These are phyloP conservation scores for Syzygium grande DNA, from an alignment of 345 rosid genomes.

Conservation along the genomic window DNA sequence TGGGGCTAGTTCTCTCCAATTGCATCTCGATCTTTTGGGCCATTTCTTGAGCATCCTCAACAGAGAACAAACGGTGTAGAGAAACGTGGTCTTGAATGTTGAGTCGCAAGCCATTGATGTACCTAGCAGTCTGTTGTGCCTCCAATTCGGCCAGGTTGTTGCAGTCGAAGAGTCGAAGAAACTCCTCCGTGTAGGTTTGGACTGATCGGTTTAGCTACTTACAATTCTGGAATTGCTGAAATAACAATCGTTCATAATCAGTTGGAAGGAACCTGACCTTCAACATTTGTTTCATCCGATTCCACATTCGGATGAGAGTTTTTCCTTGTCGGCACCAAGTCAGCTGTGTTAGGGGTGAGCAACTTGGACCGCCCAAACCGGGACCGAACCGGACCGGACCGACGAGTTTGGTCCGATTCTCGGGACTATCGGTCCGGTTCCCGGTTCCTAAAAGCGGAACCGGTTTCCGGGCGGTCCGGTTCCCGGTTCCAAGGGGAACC, in stretches of 20 bases:
- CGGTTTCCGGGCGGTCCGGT: no score
- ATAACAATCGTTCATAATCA: slow-evolving; percentile 1
- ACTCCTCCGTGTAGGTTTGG: background rate
- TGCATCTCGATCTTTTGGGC: background rate
- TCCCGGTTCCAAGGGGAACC: no score
- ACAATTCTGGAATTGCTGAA: background rate
- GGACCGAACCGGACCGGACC: no score
- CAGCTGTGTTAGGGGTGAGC: background rate
- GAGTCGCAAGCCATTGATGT: background rate
- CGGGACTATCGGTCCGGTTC: no score
- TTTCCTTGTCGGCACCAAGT: background rate
- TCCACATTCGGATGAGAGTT: background rate
- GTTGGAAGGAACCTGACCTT: background rate
- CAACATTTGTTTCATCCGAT: background rate
- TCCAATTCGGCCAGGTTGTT: background rate
- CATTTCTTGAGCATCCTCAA: background rate
- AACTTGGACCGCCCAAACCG: no score
- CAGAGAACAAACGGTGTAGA: background rate
- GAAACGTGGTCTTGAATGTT: background rate
- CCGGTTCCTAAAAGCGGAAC: no score
- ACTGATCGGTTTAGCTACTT: background rate
- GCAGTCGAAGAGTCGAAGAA: background rate
- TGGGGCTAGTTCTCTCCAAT: background rate
- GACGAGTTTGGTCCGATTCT: no score
- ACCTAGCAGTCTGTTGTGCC: background rate